Base-by-base conservation (phyloP, 331 rosid genomes). In the Arachis monticola region DNA sequence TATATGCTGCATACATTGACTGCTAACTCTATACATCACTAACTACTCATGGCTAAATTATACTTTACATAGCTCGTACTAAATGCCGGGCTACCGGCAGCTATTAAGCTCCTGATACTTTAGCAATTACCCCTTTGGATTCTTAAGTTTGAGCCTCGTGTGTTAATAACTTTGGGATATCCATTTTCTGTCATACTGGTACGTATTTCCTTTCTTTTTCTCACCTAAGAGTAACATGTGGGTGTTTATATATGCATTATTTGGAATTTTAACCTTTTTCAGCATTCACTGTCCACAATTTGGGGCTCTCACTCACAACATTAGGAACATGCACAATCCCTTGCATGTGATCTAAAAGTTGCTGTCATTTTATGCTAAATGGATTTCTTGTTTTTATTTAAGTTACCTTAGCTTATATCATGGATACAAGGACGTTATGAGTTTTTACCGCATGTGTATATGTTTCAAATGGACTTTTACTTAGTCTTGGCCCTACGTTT, bases 361-460 rank as follows among this genome's bases (percentile, higher is more conserved):
- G 74, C 77, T 22, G 40, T 53, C 71, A 59, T 41, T 65, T 65
- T 22, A 50, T 22, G 27, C 27, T 22, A 22, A 66, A 51, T 56
- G 27, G 70, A 58, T 45, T 64, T 4, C 53, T 58, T 67, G 50
- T 57, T 72, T 72, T 70, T 60, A 60, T 46, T 67, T 58, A 61
- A 27, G 68, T 51, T 80, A 50, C 50, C 57, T 52, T 69, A 51
- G 55, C 1, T 3, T 71, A 40, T 72, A 73, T 80, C 59, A 38
- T 72, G 35, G 66, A 58, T 47, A n/a, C 38, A 31, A 50, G 66
- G 69, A 47, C 60, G 59, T 48, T 46, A 38, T 69, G 69, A 12
- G 38, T 69, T 62, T n/a, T 64, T 58, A 52, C 48, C 35, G 5
- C 47, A 53, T 58, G 38, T 40, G 59, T 69, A 66, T 76, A 72